Evolutionary conservation across 2,329 filamentous ascomycete genomes (phyloP).

Genomic region (Diaporthe citri): DNA sequence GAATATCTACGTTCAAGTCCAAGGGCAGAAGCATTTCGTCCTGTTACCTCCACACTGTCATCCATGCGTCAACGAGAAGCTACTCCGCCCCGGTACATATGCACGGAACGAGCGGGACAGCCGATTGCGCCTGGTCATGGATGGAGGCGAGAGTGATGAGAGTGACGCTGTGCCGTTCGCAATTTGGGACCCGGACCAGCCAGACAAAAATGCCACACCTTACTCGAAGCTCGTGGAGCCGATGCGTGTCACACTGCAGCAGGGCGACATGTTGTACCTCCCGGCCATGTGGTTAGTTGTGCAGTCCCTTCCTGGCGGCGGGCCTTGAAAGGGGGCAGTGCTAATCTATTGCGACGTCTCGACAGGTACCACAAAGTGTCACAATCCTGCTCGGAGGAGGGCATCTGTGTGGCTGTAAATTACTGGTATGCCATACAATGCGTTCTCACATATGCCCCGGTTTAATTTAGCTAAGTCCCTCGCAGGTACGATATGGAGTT

Average conservation of each 20-base stretch:
- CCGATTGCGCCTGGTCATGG: constrained; percentile 46
- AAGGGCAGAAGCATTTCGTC: constrained; percentile 80
- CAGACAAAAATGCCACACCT: constrained; percentile 60
- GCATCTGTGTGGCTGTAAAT: constrained; percentile 82
- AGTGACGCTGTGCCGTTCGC: constrained; percentile 71
- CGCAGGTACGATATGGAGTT: constrained; percentile 71
- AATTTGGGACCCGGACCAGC: constrained; percentile 79
- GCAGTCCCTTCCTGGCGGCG: not conserved
- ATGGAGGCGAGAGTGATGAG: constrained; percentile 49
- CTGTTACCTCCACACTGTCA: constrained; percentile 79
- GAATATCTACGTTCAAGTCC: constrained; percentile 84
- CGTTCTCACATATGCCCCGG: not conserved
- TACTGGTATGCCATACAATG: constrained; percentile 72
- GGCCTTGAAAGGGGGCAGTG: not conserved
- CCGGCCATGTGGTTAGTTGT: constrained; percentile 79
- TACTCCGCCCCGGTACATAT: constrained; percentile 71
- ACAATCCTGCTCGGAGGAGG: constrained; percentile 76
- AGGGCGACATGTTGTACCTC: constrained; percentile 86
- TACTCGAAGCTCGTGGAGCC: constrained; percentile 73
- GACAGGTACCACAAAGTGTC: constrained; percentile 82
- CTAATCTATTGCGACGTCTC: not conserved
- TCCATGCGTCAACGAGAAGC: constrained; percentile 75
- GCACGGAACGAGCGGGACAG: constrained; percentile 50
- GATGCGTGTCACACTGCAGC: constrained; percentile 75
- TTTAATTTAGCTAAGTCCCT: not conserved